These are phyloP conservation scores for Bipolaris bicolor DNA, from an alignment of 2,329 filamentous ascomycete genomes.

Conservation along the genomic window DNA sequence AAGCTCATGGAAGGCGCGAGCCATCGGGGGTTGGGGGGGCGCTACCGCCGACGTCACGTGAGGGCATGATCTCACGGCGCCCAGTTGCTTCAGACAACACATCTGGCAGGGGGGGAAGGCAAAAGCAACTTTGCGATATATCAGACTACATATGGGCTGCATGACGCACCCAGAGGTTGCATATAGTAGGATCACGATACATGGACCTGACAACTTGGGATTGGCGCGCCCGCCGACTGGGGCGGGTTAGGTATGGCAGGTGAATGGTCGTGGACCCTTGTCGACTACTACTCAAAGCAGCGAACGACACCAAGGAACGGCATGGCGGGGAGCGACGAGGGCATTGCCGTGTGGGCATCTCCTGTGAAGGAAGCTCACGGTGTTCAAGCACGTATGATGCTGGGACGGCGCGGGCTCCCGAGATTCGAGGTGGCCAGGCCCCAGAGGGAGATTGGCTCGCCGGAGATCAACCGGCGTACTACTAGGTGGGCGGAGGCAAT, in stretches of 20 bases:
- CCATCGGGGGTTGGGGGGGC: conserved; percentile 15
- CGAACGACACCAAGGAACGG: background rate
- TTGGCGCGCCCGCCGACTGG: background rate
- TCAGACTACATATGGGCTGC: background rate
- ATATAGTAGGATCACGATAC: background rate
- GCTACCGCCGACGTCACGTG: conserved; percentile 37
- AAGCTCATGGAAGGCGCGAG: conserved; percentile 37
- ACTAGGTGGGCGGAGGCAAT: background rate
- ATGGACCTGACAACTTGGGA: background rate
- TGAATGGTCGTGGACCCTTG: conserved; percentile 18
- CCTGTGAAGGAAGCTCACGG: background rate
- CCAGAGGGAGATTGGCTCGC: conserved; percentile 8
- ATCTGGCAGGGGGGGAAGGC: background rate
- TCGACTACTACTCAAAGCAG: conserved; percentile 3
- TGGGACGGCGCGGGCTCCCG: background rate
- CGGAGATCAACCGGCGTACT: background rate
- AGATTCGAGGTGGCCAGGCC: background rate
- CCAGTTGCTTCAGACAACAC: conserved; percentile 3
- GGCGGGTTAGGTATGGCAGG: conserved; percentile 11
- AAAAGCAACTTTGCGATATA: conserved; percentile 9
- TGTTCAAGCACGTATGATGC: background rate
- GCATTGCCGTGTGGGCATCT: conserved; percentile 1
- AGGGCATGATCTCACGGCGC: conserved; percentile 7
- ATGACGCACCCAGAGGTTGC: background rate
- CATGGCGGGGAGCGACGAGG: conserved; percentile 2